Conservation (phyloP, 2,329 filamentous ascomycete genomes). For the Aureobasidium sp. region DNA sequence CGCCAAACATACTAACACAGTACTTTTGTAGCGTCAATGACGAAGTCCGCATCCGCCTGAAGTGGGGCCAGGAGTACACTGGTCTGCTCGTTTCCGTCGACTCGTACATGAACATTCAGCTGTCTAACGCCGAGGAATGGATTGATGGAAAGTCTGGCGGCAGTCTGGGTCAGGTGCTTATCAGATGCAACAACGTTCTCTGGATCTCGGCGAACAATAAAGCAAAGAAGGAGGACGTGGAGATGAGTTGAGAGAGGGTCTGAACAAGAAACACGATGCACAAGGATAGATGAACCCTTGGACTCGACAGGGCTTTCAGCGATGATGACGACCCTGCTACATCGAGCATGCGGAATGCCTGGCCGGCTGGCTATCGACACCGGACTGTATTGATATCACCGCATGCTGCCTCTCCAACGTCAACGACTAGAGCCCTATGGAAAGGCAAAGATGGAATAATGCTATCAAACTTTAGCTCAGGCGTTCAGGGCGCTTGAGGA, state of each 20-base stretch:
- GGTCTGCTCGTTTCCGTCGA: constrained; percentile 87
- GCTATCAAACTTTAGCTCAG: background rate
- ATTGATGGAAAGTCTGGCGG: constrained; percentile 82
- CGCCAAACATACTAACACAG: background rate
- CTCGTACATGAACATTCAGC: constrained; percentile 98
- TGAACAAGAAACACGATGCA: background rate
- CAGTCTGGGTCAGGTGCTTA: constrained; percentile 81
- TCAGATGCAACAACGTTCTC: constrained; percentile 94
- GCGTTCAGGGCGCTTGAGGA: background rate
- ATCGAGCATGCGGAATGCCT: background rate
- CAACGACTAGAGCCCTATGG: background rate
- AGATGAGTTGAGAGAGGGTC: constrained; percentile 11
- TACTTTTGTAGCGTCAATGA: constrained; percentile 64
- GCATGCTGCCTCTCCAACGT: background rate
- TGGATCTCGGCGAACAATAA: constrained; percentile 59
- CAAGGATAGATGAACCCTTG: background rate
- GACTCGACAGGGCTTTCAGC: background rate
- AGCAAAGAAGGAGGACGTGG: constrained; percentile 14
- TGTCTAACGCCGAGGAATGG: constrained; percentile 85
- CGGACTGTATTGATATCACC: background rate
- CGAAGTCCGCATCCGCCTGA: constrained; percentile 82
- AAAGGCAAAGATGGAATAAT: background rate
- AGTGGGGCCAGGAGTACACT: constrained; percentile 99
- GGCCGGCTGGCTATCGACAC: background rate
- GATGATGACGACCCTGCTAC: background rate